Percentiles rank a stretch among this genome's conserved stretches.
Evolutionary conservation across 2,329 filamentous ascomycete genomes (phyloP).

Genomic region (Aureobasidium leucospermi): DNA sequence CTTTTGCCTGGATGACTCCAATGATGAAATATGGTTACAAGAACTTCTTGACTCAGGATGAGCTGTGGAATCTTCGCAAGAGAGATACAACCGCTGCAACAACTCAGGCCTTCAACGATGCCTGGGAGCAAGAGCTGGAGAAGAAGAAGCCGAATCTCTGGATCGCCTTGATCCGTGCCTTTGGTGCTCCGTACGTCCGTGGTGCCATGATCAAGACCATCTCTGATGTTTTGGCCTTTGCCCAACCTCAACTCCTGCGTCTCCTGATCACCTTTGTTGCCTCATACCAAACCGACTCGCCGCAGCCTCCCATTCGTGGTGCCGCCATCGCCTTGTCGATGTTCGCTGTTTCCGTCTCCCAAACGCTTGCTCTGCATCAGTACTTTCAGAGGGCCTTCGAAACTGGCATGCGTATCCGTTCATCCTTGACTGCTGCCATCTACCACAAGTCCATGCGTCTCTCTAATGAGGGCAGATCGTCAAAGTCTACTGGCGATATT

Average conservation of each 20-base stretch:
- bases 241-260: conserved; percentile 83
- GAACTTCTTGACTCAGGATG: conserved; percentile 84
- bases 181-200: conserved; percentile 74
- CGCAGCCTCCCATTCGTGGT: conserved; percentile 74
- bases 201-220: conserved; percentile 82
- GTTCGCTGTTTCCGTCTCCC: conserved; percentile 78
- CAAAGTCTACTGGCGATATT: conserved; percentile 92
- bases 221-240: conserved; percentile 79
- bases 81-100: conserved; percentile 73
- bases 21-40: conserved; percentile 95
- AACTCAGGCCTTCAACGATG: conserved; percentile 58
- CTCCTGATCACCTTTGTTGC: conserved; percentile 76
- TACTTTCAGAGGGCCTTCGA: conserved; percentile 96
- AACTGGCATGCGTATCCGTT: conserved; percentile 94
- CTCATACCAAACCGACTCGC: conserved; percentile 59
- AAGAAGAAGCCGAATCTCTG: conserved; percentile 74
- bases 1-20: conserved; percentile 98
- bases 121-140: conserved; percentile 69
- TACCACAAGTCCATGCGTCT: conserved; percentile 85
- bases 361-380: conserved; percentile 89
- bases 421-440: conserved; percentile 79
- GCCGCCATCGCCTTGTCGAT: conserved; percentile 83
- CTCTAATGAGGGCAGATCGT: conserved; percentile 83
- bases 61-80: conserved; percentile 85
- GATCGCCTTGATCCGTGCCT: conserved; percentile 75